These are phyloP conservation scores for Delphinella strobiligena DNA, from an alignment of 2,329 filamentous ascomycete species.

Conservation along the genomic window DNA sequence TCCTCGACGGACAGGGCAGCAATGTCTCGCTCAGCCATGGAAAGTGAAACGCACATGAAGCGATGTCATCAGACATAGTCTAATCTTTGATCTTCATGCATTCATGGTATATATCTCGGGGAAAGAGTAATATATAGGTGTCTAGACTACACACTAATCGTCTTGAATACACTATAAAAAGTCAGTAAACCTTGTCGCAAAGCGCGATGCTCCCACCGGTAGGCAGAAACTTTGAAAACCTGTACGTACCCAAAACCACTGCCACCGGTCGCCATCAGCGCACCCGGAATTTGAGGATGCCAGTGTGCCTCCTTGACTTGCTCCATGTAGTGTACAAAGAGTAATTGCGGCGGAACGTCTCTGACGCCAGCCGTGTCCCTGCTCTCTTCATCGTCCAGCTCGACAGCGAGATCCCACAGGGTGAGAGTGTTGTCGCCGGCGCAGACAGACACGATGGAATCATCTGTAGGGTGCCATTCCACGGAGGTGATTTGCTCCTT, in stretches of 20 bases:
- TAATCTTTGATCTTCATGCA: background rate
- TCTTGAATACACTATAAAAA: constrained; percentile 23
- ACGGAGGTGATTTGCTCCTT: constrained; percentile 92
- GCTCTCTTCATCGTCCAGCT: constrained; percentile 94
- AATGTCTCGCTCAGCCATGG: no score
- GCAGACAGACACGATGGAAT: constrained; percentile 87
- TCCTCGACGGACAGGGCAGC: no score
- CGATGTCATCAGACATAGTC: background rate
- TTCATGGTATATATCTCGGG: background rate
- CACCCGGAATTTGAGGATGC: constrained; percentile 91
- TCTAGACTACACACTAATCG: constrained; percentile 24
- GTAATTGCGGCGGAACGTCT: constrained; percentile 83
- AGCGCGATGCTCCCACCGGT: constrained; percentile 15
- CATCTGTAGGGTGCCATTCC: constrained; percentile 95
- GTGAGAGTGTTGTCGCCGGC: constrained; percentile 91
- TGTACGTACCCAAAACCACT: constrained; percentile 57
- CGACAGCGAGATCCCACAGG: constrained; percentile 91
- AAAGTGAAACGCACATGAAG: no score
- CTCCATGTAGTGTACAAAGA: constrained; percentile 95
- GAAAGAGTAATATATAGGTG: background rate
- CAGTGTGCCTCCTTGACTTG: constrained; percentile 93
- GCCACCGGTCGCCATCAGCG: constrained; percentile 79
- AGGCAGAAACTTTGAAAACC: constrained; percentile 10
- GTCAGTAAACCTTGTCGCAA: background rate
- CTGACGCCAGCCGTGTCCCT: constrained; percentile 75